Evolutionary conservation across 163 green algal species (phyloP), one percentile per base, ranked within the genome.

Genomic region (Chlorella variabilis): DNA sequence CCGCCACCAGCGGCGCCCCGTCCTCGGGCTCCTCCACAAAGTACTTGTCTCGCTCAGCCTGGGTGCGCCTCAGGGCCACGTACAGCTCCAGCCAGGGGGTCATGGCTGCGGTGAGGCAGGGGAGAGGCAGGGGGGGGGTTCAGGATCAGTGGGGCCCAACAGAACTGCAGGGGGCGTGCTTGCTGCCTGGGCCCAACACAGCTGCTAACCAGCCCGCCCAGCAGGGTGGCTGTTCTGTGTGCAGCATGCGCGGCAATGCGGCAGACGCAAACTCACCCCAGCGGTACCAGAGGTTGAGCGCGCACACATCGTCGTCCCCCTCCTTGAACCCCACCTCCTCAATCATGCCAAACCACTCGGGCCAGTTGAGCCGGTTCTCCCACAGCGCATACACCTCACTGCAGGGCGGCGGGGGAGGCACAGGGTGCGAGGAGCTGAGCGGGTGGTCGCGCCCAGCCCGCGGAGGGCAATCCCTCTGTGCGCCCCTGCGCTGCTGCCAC

Each of bases 281-380:
- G 45, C 84, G 75, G 74, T 89, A 89, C 84, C 81, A 86, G 25
- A 85, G 38, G 58, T 82, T 86, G 48, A 84, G 78, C 4, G 84
- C 85, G 6, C 83, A 63, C 36, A 84, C 58, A 27, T 33, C 41
- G 39, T 75, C 36, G n/a, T 83, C 65, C 11, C 76, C 75, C 62
- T 89, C 84, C 33, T 65, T 71, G 67, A 89, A 89, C 21, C 84
- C 84, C 65, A 85, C 62, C 67, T 86, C 80, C 20, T 89, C 84
- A 63, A 89, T 89, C 75, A 89, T 84, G 56, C 79, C 75, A 80
- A 89, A 89, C 84, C 84, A 89, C 31, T 86, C 56, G 62, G 85
- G 45, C 84, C 84, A 92, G 70, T 91, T 91, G 8, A 87, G 39
- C 4, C 84, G 81, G 48, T 89, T 59, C 0, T 39, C 25, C 88